Evolutionary conservation across 768 basidiomycete genomes (phyloP).

Genomic region (Podaxis pistillaris): DNA sequence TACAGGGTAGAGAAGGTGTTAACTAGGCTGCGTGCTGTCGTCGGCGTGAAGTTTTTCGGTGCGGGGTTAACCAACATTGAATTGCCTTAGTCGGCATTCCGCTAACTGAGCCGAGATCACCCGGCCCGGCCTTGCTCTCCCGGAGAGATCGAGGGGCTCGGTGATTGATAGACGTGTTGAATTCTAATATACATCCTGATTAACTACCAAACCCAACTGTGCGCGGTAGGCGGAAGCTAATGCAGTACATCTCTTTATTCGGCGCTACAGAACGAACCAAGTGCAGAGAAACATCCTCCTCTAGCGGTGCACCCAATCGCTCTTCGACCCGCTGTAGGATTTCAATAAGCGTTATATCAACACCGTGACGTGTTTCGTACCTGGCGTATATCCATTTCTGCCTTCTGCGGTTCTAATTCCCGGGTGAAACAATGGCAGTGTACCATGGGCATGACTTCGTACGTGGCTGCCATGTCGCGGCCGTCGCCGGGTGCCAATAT

Average conservation of each 20-base stretch:
- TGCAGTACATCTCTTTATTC: slow-evolving; percentile 97
- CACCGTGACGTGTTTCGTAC: slow-evolving; percentile 41
- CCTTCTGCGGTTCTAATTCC: slow-evolving; percentile 65
- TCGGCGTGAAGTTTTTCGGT: slow-evolving; percentile 28
- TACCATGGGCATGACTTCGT: slow-evolving; percentile 78
- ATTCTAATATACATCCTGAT: background rate
- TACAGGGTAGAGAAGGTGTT: slow-evolving; percentile 17
- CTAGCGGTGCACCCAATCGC: slow-evolving; percentile 54
- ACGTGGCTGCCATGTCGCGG: slow-evolving; percentile 42
- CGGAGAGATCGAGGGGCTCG: background rate
- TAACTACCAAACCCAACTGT: slow-evolving; percentile 33
- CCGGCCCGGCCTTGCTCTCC: background rate
- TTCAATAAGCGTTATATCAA: slow-evolving; percentile 17
- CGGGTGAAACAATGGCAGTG: slow-evolving; percentile 97
- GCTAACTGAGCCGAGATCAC: background rate
- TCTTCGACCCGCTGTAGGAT: slow-evolving; percentile 65
- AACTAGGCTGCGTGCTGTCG: slow-evolving; percentile 19
- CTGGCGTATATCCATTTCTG: slow-evolving; percentile 75
- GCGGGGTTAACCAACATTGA: slow-evolving; percentile 31
- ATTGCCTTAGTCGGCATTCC: slow-evolving; percentile 5
- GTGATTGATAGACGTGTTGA: background rate
- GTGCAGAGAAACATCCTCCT: slow-evolving; percentile 53
- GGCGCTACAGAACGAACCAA: slow-evolving; percentile 93
- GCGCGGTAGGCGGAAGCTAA: slow-evolving; percentile 66
- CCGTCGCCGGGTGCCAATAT: slow-evolving; percentile 42